phyloP scores from a whole-genome alignment of 2,329 filamentous ascomycete genomes.

The Colletotrichum costaricense region DNA sequence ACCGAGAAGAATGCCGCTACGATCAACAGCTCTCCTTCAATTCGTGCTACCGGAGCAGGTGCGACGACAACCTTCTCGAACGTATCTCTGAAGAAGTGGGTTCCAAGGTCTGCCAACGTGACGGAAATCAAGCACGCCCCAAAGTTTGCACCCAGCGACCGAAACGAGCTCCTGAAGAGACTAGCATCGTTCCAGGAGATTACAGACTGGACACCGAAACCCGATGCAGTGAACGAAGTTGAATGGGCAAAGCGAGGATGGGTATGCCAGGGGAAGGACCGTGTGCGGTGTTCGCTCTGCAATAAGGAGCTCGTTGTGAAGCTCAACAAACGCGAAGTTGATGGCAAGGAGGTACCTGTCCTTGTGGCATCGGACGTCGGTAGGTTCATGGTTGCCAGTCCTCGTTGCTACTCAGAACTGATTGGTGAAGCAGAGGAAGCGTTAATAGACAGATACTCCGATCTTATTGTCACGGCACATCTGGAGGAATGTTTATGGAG shows the following conservation, averaged over 20 bases:
- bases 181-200: constrained; percentile 91
- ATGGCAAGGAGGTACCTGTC: constrained; percentile 65
- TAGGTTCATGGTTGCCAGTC: constrained; percentile 38
- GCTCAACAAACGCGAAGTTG: constrained; percentile 70
- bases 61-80: constrained; percentile 51
- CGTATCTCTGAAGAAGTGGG: constrained; percentile 55
- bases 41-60: constrained; percentile 21
- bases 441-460: constrained; percentile 80
- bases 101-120: constrained; percentile 41
- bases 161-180: constrained; percentile 82
- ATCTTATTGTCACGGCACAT: constrained; percentile 80
- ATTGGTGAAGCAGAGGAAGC: constrained; percentile 61
- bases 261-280: constrained; percentile 85
- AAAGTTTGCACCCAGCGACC: constrained; percentile 88
- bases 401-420: constrained; percentile 17
- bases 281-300: constrained; percentile 87
- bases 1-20: constrained; percentile 33
- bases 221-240: constrained; percentile 85
- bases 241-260: constrained; percentile 96
- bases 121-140: constrained; percentile 38
- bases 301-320: constrained; percentile 86
- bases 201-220: constrained; percentile 94
- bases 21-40: constrained; percentile 20
- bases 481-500: constrained; percentile 87
- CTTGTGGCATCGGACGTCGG: constrained; percentile 70